Percentiles rank a stretch among this genome's conserved stretches.
phyloP scores from a whole-genome alignment of 345 rosid species.

The Brassica cretica region DNA sequence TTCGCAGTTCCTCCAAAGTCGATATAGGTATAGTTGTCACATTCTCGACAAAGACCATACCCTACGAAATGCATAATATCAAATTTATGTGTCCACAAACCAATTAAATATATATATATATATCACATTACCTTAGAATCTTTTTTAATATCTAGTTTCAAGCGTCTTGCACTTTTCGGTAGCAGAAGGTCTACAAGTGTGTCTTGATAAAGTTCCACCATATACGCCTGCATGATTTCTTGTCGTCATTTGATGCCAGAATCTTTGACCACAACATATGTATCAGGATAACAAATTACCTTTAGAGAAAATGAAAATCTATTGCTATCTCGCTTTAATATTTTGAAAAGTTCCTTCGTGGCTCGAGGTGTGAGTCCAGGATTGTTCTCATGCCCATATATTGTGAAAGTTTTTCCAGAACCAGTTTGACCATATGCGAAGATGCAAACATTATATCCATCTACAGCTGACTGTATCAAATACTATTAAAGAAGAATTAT shows the following conservation, averaged over 20 bases:
- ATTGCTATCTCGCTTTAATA: constrained; percentile 70
- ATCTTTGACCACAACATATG: not conserved
- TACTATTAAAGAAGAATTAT: constrained; percentile 49
- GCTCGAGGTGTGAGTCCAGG: constrained; percentile 95
- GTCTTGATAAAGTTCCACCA: constrained; percentile 97
- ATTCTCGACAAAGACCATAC: constrained; percentile 92
- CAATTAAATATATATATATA: not conserved
- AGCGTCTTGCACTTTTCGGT: constrained; percentile 65
- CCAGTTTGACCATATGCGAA: constrained; percentile 99
- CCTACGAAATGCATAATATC: constrained; percentile 47
- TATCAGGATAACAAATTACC: constrained; percentile 44
- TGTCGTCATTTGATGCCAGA: constrained; percentile 9
- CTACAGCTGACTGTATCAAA: constrained; percentile 92
- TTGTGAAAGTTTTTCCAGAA: constrained; percentile 95
- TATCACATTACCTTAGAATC: constrained; percentile 69
- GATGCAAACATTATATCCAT: constrained; percentile 94
- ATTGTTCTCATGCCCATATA: constrained; percentile 73
- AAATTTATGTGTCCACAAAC: not conserved
- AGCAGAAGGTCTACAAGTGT: constrained; percentile 81
- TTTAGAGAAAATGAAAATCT: constrained; percentile 81
- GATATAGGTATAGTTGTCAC: constrained; percentile 71
- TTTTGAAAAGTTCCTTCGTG: constrained; percentile 79
- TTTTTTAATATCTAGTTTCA: constrained; percentile 90
- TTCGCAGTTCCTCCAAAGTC: constrained; percentile 67
- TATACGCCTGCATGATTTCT: constrained; percentile 65